Evolutionary conservation across 495 filamentous ascomycete genomes (phyloP).

Genomic region (Letharia lupina): DNA sequence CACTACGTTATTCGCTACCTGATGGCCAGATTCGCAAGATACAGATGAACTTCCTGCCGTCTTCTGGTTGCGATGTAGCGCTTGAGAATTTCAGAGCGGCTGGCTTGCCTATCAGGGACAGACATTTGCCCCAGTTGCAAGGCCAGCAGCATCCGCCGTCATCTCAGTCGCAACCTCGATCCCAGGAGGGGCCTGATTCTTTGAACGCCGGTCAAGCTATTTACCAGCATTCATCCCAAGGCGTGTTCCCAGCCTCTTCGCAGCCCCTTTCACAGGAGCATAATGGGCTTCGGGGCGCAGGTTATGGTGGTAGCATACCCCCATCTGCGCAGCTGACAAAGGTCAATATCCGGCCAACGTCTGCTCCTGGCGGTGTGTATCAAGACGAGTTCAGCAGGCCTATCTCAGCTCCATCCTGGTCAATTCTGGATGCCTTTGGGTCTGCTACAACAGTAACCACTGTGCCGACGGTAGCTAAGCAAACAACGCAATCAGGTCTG

Average conservation of each 20-base stretch:
- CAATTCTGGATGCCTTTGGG: background rate
- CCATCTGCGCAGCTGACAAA: background rate
- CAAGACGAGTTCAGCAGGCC: background rate
- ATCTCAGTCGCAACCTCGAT: background rate
- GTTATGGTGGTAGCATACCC: background rate
- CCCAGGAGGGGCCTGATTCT: background rate
- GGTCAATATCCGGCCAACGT: background rate
- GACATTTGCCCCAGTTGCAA: conserved; percentile 1
- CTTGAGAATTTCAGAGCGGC: conserved; percentile 13
- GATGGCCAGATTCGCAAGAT: conserved; percentile 23
- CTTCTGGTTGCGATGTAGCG: conserved; percentile 15
- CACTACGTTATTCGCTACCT: conserved; percentile 22
- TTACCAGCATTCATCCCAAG: background rate
- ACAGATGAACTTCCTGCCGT: conserved; percentile 22
- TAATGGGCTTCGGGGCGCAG: background rate
- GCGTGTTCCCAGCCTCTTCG: background rate
- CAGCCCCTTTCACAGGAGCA: background rate
- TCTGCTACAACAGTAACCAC: background rate
- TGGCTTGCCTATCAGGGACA: conserved; percentile 22
- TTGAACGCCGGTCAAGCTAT: background rate
- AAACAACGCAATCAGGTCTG: background rate
- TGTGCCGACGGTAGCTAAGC: background rate
- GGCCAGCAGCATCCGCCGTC: background rate
- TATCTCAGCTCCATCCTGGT: conserved; percentile 1
- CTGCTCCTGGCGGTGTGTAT: background rate